A percentile compares a stretch with the other conserved stretches of the same genome.
Evolutionary conservation across 2,329 filamentous ascomycete species (phyloP).

Genomic region (Tolypocladium album): DNA sequence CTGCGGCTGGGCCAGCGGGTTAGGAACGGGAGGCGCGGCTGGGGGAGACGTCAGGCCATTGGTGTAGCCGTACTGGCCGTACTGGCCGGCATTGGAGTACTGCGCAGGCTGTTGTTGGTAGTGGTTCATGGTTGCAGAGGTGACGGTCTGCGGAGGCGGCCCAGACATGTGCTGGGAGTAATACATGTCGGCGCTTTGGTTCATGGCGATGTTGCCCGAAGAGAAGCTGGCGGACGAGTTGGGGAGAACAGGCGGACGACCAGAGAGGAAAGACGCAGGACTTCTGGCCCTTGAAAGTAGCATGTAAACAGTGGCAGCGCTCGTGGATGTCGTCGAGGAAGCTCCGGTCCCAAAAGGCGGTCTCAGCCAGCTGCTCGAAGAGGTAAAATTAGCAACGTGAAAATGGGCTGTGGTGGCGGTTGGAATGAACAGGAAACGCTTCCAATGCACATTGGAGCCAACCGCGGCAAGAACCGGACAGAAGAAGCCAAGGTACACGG

Average conservation of each 20-base stretch:
- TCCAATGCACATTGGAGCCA: neutral
- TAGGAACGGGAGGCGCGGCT: slow-evolving; percentile 55
- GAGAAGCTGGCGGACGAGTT: slow-evolving; percentile 25
- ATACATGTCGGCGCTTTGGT: slow-evolving; percentile 78
- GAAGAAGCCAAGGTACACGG: neutral
- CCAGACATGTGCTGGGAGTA: slow-evolving; percentile 72
- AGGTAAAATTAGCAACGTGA: neutral
- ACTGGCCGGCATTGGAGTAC: slow-evolving; percentile 55
- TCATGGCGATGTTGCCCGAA: slow-evolving; percentile 52
- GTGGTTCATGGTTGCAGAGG: slow-evolving; percentile 61
- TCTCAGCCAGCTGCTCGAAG: neutral
- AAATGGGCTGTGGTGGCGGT: neutral
- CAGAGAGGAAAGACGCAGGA: neutral
- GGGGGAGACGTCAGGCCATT: slow-evolving; percentile 77
- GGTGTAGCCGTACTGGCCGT: slow-evolving; percentile 59
- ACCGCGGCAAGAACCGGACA: neutral
- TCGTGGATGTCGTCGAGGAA: neutral
- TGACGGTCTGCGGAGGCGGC: slow-evolving; percentile 65
- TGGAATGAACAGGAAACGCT: neutral
- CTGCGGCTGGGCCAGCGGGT: slow-evolving; percentile 51
- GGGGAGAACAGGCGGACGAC: slow-evolving; percentile 15
- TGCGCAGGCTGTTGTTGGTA: slow-evolving; percentile 66
- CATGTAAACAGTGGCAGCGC: neutral
- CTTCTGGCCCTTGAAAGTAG: neutral
- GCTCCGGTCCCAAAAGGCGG: neutral